Evolutionary conservation across 2,329 filamentous ascomycete species (phyloP).

Genomic region (Trichoderma sp.): DNA sequence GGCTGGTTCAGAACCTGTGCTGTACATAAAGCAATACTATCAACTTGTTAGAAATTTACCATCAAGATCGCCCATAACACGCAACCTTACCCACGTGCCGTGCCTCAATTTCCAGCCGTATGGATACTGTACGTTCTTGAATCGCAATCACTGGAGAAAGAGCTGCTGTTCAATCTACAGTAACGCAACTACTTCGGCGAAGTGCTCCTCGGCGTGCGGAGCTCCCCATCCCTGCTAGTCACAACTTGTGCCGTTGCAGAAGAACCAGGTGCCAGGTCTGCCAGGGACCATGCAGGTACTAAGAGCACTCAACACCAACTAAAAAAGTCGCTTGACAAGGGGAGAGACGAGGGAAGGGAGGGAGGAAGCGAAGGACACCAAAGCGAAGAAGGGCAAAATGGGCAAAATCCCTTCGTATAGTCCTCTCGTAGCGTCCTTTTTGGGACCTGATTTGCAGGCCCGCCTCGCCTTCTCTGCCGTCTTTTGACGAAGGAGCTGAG

Average conservation of each 20-base stretch:
- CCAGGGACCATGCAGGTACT: not conserved
- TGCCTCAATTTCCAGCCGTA: not conserved
- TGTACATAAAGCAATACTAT: not conserved
- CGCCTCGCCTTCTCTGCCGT: not conserved
- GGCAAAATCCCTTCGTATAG: too few species aligned
- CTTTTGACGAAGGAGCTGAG: not conserved
- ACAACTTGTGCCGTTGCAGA: not conserved
- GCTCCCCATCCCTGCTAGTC: not conserved
- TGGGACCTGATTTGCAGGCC: not conserved
- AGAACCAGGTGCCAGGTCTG: not conserved
- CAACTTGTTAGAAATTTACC: not conserved
- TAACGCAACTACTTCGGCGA: not conserved
- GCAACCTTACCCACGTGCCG: too few species aligned
- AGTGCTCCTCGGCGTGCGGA: slow-evolving; percentile 1
- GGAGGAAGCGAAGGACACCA: not conserved
- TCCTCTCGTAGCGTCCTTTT: not conserved
- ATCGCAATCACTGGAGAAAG: not conserved
- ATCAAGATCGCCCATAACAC: not conserved
- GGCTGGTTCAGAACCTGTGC: not conserved
- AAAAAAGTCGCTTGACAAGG: not conserved
- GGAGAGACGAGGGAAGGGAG: not conserved
- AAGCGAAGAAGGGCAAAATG: not conserved
- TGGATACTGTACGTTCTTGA: not conserved
- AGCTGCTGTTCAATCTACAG: not conserved
- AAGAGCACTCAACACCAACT: not conserved